Evolutionary conservation across 306 rosid genomes (phyloP).

Genomic region (Begonia peltatifolia): DNA sequence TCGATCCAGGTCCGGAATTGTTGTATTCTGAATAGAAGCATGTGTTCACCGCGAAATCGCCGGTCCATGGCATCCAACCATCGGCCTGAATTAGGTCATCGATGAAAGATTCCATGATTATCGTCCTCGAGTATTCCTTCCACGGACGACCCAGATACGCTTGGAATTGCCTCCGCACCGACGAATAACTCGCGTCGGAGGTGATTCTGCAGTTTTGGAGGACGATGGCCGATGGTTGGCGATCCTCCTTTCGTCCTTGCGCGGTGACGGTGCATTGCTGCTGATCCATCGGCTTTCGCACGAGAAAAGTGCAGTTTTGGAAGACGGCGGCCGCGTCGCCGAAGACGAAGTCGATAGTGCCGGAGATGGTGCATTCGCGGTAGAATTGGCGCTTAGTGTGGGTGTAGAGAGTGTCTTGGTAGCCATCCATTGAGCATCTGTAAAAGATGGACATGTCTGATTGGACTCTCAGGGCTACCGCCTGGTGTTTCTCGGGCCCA

Average conservation of each 20-base stretch:
- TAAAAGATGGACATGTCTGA: slow-evolving; percentile 32
- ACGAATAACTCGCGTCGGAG: slow-evolving; percentile 15
- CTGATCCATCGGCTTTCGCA: slow-evolving; percentile 22
- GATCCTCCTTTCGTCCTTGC: slow-evolving; percentile 26
- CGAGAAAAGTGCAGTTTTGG: slow-evolving; percentile 42
- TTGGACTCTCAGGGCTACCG: slow-evolving; percentile 34
- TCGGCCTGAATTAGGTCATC: slow-evolving; percentile 22
- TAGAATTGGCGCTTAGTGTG: slow-evolving; percentile 46
- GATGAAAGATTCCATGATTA: slow-evolving; percentile 38
- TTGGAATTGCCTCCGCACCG: neutral
- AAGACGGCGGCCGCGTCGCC: slow-evolving; percentile 28
- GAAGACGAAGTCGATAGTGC: slow-evolving; percentile 43
- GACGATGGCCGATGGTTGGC: slow-evolving; percentile 18
- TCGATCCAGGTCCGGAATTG: slow-evolving; percentile 39
- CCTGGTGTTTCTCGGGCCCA: slow-evolving; percentile 32
- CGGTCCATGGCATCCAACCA: slow-evolving; percentile 52
- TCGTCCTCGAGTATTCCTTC: slow-evolving; percentile 37
- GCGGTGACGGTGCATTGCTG: slow-evolving; percentile 50
- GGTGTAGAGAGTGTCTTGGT: slow-evolving; percentile 42
- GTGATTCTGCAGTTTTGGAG: slow-evolving; percentile 45
- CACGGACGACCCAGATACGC: slow-evolving; percentile 61
- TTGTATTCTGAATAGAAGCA: slow-evolving; percentile 31
- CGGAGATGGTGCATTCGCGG: slow-evolving; percentile 32
- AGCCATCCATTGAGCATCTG: slow-evolving; percentile 38
- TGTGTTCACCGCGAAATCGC: slow-evolving; percentile 10